These are phyloP conservation scores for Globisporangium iwayamae DNA, from an alignment of 352 stramenopile species.

Conservation along the genomic window DNA sequence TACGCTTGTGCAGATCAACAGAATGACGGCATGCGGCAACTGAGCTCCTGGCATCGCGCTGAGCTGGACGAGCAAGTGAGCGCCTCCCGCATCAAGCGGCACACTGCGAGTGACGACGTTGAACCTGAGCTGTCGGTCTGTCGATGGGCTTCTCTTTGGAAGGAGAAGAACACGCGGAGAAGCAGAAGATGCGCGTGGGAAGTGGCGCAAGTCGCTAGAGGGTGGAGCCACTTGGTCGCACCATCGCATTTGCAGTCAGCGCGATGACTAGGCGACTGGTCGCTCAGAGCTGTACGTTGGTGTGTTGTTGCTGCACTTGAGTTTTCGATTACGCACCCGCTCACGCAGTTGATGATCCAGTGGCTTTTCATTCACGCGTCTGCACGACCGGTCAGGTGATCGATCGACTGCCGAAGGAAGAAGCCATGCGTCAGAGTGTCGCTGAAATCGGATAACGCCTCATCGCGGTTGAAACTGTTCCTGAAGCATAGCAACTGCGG, in stretches of 20 bases:
- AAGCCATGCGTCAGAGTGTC: background rate
- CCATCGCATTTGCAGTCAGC: constrained; percentile 9
- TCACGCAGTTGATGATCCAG: background rate
- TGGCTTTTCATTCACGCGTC: background rate
- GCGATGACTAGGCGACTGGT: background rate
- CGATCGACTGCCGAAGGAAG: background rate
- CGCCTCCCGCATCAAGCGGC: constrained; percentile 1
- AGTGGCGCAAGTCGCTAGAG: constrained; percentile 3
- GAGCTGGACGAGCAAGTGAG: background rate
- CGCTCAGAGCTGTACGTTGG: background rate
- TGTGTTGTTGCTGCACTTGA: background rate
- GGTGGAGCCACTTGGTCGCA: background rate
- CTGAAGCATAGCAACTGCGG: background rate
- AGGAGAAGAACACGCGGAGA: background rate
- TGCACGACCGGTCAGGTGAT: background rate
- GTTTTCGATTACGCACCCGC: background rate
- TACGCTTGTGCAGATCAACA: background rate
- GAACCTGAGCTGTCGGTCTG: background rate
- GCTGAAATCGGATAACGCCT: background rate
- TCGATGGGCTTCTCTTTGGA: background rate
- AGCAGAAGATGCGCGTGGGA: background rate
- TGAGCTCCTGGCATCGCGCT: background rate
- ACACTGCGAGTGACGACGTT: constrained; percentile 1
- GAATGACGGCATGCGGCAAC: background rate
- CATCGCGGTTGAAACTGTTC: background rate